Evolutionary conservation across 176 grass and related monocot genomes (phyloP), one percentile per base, ranked within the genome.

Genomic region (Themeda triandra): DNA sequence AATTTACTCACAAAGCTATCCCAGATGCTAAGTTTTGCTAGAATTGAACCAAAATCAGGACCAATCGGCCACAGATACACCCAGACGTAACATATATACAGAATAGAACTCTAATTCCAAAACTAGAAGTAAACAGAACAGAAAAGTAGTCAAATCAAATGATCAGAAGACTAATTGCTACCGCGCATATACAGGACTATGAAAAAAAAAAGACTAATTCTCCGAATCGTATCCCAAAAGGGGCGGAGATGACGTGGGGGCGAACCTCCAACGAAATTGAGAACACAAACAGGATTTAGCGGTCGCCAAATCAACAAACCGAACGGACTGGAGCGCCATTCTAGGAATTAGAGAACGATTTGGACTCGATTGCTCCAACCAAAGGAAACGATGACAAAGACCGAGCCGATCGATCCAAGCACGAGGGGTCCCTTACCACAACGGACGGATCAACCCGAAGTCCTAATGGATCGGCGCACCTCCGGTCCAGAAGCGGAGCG

Each of bases 381-480:
- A 21, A 46, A 10, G n/a, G 27, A 56, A 23, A 29, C 8, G 14
- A 29, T 8, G 7, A 44, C 76, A 25, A 44, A 6, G n/a, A 1
- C 23, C 33, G 59, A 11, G 39, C 17, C 74, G 24, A 37, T 77
- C 74, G 24, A 63, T 40, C 56, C 35, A 10, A 30, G n/a, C 24
- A 63, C 59, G 56, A 5, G 17, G 76, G 49, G 0, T 11, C 8
- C 51, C 56, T 78, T 41, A 62, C 76, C 73, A 13, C 28, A 53
- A 13, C 45, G 13, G 23, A 42, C 1, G 25, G 4, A 79, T 64
- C 39, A 46, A 53, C 25, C 42, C 19, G 23, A 51, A 67, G 29
- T 10, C 78, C 78, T 4, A 32, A 53, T 27, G 63, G 44, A 69
- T 69, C 78, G 64, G 78, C 78, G n/a, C 64, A 48, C 53, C 45